Percentiles rank a stretch among this genome's conserved stretches.
phyloP scores from a whole-genome alignment of 805 yeast genomes.

The Candida nanaspora region DNA sequence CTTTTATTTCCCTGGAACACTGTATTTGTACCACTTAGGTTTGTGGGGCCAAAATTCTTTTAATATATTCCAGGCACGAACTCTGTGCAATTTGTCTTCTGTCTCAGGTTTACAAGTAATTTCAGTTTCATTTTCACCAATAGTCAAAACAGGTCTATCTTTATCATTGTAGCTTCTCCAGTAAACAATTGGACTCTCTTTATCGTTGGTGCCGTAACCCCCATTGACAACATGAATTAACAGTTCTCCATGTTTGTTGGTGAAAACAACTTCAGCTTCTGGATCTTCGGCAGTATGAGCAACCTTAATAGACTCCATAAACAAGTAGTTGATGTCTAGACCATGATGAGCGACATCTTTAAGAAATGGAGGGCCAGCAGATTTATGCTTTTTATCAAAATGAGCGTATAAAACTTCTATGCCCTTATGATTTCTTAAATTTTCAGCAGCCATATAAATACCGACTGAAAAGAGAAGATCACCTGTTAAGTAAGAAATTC shows the following conservation, averaged over 20 bases:
- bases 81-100: slow-evolving; percentile 8
- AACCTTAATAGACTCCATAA: slow-evolving; percentile 17
- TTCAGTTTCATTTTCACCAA: slow-evolving; percentile 6
- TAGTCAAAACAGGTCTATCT: slow-evolving; percentile 6
- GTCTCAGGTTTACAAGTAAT: slow-evolving; percentile 3
- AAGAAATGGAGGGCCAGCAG: slow-evolving; percentile 16
- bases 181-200: slow-evolving; percentile 12
- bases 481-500: slow-evolving; percentile 3
- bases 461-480: slow-evolving; percentile 11
- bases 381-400: slow-evolving; percentile 17
- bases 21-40: slow-evolving; percentile 21
- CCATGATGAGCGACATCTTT: slow-evolving; percentile 26
- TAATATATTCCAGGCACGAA: slow-evolving; percentile 20
- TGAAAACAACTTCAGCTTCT: slow-evolving; percentile 21
- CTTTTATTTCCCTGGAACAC: background rate
- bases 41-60: slow-evolving; percentile 29
- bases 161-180: slow-evolving; percentile 9
- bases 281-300: slow-evolving; percentile 32
- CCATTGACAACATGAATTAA: slow-evolving; percentile 27
- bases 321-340: slow-evolving; percentile 14
- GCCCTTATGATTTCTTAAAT: slow-evolving; percentile 16
- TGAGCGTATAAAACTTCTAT: slow-evolving; percentile 34
- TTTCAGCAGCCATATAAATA: slow-evolving; percentile 2
- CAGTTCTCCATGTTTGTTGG: slow-evolving; percentile 26
- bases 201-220: slow-evolving; percentile 26